Conservation (phyloP, 345 rosid species). For the Turritis glabra region DNA sequence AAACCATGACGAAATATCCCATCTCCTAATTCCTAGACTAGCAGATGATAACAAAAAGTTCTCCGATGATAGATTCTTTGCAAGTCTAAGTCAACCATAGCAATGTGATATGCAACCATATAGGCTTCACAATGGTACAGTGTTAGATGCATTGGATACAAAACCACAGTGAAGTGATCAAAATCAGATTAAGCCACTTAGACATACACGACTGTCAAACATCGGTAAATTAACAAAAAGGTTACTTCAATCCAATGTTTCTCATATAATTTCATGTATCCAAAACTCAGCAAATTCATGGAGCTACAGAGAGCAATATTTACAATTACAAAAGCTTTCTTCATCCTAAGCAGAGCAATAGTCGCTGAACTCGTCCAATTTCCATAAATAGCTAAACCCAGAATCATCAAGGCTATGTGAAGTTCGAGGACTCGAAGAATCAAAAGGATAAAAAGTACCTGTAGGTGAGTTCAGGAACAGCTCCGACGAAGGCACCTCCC, state of each 20-base stretch:
- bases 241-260: background rate
- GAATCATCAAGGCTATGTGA: background rate
- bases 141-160: background rate
- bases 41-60: background rate
- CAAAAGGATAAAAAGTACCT: constrained; percentile 43
- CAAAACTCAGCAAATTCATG: background rate
- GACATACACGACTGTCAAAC: too few relatives aligned
- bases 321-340: background rate
- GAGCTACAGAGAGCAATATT: background rate
- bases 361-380: background rate
- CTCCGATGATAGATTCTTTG: background rate
- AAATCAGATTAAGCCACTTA: background rate
- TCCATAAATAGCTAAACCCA: background rate
- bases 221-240: background rate
- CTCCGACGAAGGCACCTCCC: constrained; percentile 91
- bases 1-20: background rate
- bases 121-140: background rate
- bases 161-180: background rate
- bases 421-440: background rate
- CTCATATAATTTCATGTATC: background rate
- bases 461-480: constrained; percentile 90
- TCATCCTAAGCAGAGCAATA: background rate
- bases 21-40: background rate
- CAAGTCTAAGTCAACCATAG: too few relatives aligned
- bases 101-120: background rate